These are phyloP conservation scores for Pseudomicrostroma phylloplanum DNA, from an alignment of 1,284 basidiomycete genomes.

Conservation along the genomic window DNA sequence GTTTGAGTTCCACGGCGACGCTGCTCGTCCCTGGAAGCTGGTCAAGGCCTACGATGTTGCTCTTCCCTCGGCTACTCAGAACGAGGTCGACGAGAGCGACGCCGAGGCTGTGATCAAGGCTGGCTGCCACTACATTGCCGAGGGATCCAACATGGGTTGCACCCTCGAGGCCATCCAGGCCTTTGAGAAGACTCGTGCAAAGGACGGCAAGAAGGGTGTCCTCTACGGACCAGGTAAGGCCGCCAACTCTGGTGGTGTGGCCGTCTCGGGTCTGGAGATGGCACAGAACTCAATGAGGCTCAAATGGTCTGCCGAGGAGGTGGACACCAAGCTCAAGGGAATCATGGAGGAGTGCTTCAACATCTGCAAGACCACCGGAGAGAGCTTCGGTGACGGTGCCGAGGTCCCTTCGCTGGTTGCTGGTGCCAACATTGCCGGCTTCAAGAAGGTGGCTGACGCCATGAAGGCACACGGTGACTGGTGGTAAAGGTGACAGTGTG, in stretches of 20 bases:
- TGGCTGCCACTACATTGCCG: constrained; percentile 68
- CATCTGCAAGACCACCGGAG: constrained; percentile 62
- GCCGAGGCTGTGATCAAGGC: constrained; percentile 66
- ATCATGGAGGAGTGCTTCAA: constrained; percentile 69
- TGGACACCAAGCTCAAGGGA: constrained; percentile 66
- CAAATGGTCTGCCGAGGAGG: constrained; percentile 63
- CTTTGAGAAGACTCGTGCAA: constrained; percentile 62
- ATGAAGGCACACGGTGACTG: constrained; percentile 40
- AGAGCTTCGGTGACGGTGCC: constrained; percentile 28
- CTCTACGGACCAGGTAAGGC: constrained; percentile 38
- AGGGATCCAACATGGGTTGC: constrained; percentile 62
- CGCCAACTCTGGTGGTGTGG: constrained; percentile 51
- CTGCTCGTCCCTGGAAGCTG: constrained; percentile 68
- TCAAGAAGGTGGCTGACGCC: constrained; percentile 52
- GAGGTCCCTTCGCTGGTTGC: constrained; percentile 59
- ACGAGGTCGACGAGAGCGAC: constrained; percentile 67
- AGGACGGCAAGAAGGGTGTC: constrained; percentile 49
- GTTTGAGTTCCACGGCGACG: constrained; percentile 40
- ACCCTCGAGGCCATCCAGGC: constrained; percentile 63
- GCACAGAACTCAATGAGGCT: constrained; percentile 62
- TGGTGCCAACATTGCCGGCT: constrained; percentile 72
- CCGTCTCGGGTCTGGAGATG: constrained; percentile 71
- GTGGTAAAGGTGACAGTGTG: constrained; percentile 18
- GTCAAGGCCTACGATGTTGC: constrained; percentile 63
- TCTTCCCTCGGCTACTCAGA: constrained; percentile 71